Evolutionary conservation across 1,284 basidiomycete genomes (phyloP).

Genomic region (Cerioporus squamosus): DNA sequence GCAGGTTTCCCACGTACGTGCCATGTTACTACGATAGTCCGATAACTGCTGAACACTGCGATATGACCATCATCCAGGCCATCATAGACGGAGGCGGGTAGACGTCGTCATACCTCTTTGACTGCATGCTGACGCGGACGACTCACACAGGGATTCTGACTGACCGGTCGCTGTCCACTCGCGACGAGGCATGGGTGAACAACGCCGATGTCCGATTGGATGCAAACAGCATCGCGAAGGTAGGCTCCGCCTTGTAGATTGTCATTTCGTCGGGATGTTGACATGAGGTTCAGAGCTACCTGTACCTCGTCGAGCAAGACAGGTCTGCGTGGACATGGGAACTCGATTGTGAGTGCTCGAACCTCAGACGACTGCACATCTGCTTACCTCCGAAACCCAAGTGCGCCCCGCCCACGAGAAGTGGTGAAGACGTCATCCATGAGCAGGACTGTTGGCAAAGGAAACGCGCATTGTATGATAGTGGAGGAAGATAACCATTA

Average conservation of each 20-base stretch:
- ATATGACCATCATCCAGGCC: conserved; percentile 20
- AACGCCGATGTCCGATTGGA: conserved; percentile 53
- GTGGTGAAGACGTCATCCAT: background rate
- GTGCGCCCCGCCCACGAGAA: conserved; percentile 9
- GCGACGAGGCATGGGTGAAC: conserved; percentile 42
- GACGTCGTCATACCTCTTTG: too few species aligned
- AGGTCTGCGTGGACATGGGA: conserved; percentile 54
- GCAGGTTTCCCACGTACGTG: conserved; percentile 58
- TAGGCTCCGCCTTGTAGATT: conserved; percentile 24
- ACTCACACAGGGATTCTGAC: conserved; percentile 48
- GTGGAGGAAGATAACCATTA: background rate
- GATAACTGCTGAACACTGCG: background rate
- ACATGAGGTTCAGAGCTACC: conserved; percentile 37
- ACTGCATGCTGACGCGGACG: background rate
- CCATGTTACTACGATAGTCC: background rate
- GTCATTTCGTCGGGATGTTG: background rate
- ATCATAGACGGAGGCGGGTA: conserved; percentile 44
- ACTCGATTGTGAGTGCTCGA: conserved; percentile 42
- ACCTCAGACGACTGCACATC: too few species aligned
- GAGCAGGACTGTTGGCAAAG: too few species aligned
- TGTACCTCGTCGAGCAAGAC: conserved; percentile 45
- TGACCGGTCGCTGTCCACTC: conserved; percentile 37
- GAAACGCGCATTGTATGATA: background rate
- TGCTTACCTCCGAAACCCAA: too few species aligned
- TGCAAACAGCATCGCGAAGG: conserved; percentile 69